phyloP scores from a whole-genome alignment of 768 basidiomycete species.

The Suillus sp. region DNA sequence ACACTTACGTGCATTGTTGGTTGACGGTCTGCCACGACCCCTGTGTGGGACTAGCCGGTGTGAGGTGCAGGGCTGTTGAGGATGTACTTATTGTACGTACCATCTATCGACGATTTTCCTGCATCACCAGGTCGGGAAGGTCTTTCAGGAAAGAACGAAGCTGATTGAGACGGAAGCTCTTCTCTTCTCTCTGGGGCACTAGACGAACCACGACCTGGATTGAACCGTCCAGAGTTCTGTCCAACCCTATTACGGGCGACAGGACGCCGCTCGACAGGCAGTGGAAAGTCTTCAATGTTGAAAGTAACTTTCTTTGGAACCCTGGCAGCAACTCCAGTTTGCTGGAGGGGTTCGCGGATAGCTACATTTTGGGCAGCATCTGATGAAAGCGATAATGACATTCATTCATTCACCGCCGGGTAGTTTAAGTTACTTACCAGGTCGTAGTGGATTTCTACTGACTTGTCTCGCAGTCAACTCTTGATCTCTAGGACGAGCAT shows the following conservation, averaged over 20 bases:
- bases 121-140: not conserved
- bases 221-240: not conserved
- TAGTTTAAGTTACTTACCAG: not conserved
- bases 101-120: not conserved
- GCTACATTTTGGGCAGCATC: not conserved
- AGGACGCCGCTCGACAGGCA: constrained; percentile 2
- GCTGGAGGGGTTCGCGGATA: not conserved
- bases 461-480: not conserved
- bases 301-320: constrained; percentile 6
- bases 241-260: not conserved
- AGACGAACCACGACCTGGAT: not conserved
- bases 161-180: not conserved
- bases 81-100: not conserved
- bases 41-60: not conserved
- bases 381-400: not conserved
- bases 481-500: not conserved
- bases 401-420: not conserved
- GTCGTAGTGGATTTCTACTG: not conserved
- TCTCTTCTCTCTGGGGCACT: not conserved
- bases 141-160: constrained; percentile 5
- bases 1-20: not conserved
- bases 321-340: not conserved
- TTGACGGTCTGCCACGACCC: not conserved
- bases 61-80: not conserved
- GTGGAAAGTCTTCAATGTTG: not conserved